phyloP scores from a whole-genome alignment of 2,329 filamentous ascomycete species.

The Claviceps capensis region DNA sequence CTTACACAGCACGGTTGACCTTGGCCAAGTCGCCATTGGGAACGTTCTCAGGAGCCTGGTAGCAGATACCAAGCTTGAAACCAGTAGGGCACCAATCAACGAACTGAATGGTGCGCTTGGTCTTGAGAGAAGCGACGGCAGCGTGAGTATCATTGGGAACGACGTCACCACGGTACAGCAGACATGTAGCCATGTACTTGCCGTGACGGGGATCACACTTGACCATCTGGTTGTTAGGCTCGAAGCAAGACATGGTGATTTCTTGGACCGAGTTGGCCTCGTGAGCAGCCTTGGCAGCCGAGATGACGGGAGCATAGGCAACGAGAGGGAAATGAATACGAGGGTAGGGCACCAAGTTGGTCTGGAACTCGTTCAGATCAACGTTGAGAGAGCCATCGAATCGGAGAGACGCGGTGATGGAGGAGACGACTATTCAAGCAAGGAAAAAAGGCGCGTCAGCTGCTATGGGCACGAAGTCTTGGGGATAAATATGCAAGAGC shows the following conservation, averaged over 20 bases:
- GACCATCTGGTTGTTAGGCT: slow-evolving; percentile 99
- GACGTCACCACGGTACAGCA: slow-evolving; percentile 96
- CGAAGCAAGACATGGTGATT: slow-evolving; percentile 98
- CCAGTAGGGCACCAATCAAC: slow-evolving; percentile 99
- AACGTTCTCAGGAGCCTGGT: slow-evolving; percentile 91
- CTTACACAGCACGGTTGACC: slow-evolving; percentile 95
- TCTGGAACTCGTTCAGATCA: slow-evolving; percentile 99
- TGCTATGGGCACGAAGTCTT: neutral
- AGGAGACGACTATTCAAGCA: slow-evolving; percentile 64
- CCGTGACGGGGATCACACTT: slow-evolving; percentile 97
- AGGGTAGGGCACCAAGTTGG: slow-evolving; percentile 96
- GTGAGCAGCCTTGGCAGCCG: slow-evolving; percentile 87
- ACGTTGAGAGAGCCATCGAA: slow-evolving; percentile 99
- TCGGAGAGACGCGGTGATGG: slow-evolving; percentile 94
- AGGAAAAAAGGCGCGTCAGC: neutral
- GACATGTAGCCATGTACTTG: slow-evolving; percentile 99
- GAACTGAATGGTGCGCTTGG: slow-evolving; percentile 97
- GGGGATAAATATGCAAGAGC: neutral
- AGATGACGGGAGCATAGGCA: slow-evolving; percentile 88
- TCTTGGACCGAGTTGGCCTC: slow-evolving; percentile 97
- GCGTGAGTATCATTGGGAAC: slow-evolving; percentile 90
- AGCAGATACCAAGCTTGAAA: slow-evolving; percentile 99
- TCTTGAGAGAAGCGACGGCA: slow-evolving; percentile 93
- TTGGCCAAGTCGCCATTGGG: slow-evolving; percentile 95
- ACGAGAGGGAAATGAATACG: slow-evolving; percentile 99